phyloP scores from a whole-genome alignment of 2,329 filamentous ascomycete genomes.

The Esteya vermicola region DNA sequence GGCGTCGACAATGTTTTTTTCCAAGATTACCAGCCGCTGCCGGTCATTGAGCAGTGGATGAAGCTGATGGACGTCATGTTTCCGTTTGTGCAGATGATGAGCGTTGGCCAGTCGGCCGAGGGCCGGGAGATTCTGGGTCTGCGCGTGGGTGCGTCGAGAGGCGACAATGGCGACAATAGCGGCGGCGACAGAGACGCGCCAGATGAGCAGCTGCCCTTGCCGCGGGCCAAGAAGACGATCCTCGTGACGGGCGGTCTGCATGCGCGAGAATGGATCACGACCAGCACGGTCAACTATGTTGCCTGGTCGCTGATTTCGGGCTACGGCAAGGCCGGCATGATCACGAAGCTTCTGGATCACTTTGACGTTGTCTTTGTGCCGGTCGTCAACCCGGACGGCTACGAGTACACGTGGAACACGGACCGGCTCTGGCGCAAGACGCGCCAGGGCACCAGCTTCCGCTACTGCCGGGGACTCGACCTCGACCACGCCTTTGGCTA shows the following conservation, averaged over 20 bases:
- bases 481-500: conserved; percentile 78
- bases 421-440: conserved; percentile 96
- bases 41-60: conserved; percentile 62
- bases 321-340: conserved; percentile 56
- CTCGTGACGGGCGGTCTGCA: conserved; percentile 70
- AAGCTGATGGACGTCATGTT: conserved; percentile 81
- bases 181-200: conserved; percentile 1
- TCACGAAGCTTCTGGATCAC: conserved; percentile 65
- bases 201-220: conserved; percentile 2
- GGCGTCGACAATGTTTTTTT: conserved; percentile 70
- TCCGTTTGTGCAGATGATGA: conserved; percentile 51
- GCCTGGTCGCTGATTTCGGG: conserved; percentile 78
- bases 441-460: conserved; percentile 64
- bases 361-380: conserved; percentile 87
- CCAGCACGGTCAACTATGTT: conserved; percentile 78
- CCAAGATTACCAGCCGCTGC: conserved; percentile 76
- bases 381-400: conserved; percentile 83
- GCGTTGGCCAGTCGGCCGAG: conserved; percentile 77
- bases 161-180: neutral
- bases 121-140: conserved; percentile 75
- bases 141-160: conserved; percentile 42
- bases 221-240: conserved; percentile 14
- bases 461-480: conserved; percentile 78
- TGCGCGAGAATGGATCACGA: conserved; percentile 92
- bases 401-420: conserved; percentile 82